Conservation (phyloP, 2,329 filamentous ascomycete genomes). For the Phyllosticta paracitricarpa region DNA sequence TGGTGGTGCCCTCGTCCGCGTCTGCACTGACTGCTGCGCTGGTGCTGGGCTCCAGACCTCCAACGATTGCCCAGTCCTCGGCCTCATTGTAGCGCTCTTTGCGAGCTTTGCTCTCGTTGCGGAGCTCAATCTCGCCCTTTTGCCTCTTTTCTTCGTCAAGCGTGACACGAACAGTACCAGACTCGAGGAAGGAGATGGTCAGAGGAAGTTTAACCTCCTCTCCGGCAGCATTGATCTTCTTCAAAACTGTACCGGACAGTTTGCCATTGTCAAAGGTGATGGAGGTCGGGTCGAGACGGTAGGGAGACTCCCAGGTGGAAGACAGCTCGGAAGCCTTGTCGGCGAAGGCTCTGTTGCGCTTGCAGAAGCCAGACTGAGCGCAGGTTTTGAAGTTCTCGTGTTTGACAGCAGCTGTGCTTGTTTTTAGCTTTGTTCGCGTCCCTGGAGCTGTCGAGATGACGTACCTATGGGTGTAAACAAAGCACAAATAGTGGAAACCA, state of each 20-base stretch:
- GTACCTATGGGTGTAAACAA: constrained; percentile 28
- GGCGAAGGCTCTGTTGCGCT: constrained; percentile 83
- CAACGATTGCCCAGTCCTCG: constrained; percentile 76
- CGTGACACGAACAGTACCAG: constrained; percentile 75
- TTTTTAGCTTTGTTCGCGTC: constrained; percentile 2
- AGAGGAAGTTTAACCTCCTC: constrained; percentile 72
- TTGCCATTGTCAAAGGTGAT: constrained; percentile 69
- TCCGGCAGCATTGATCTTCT: constrained; percentile 56
- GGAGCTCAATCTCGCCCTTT: constrained; percentile 78
- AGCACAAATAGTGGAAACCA: constrained; percentile 24
- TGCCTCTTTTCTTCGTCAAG: constrained; percentile 86
- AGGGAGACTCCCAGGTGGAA: constrained; percentile 68
- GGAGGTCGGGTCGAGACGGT: constrained; percentile 62
- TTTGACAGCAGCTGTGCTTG: constrained; percentile 53
- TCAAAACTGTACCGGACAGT: constrained; percentile 71
- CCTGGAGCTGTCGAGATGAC: constrained; percentile 11
- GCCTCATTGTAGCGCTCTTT: constrained; percentile 95
- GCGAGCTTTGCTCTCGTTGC: constrained; percentile 71
- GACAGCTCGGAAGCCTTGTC: constrained; percentile 60
- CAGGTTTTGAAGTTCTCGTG: constrained; percentile 97
- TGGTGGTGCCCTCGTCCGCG: constrained; percentile 54
- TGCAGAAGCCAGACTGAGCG: constrained; percentile 92
- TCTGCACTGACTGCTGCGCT: constrained; percentile 58
- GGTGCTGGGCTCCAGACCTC: constrained; percentile 63
- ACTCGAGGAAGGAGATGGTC: constrained; percentile 79